Conservation (phyloP, 192 early-diverging fungal species). For the Podila epicladia region DNA sequence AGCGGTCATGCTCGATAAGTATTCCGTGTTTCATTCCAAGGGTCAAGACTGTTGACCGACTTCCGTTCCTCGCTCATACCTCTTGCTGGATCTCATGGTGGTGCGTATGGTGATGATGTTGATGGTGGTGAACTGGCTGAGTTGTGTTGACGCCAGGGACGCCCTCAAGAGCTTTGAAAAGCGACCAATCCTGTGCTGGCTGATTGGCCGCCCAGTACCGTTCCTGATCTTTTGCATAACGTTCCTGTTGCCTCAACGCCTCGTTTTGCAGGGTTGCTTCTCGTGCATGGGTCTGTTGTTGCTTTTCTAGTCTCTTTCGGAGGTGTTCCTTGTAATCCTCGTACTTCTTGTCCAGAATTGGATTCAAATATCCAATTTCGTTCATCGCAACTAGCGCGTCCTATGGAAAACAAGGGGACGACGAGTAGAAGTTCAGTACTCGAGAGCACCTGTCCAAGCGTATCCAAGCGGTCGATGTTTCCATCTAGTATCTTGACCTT, state of each 20-base stretch:
- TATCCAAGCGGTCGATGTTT: not conserved
- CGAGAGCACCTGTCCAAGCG: not conserved
- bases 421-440: too few relatives aligned
- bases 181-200: conserved; percentile 17
- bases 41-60: too few relatives aligned
- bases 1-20: too few relatives aligned
- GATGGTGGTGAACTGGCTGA: conserved; percentile 1
- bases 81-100: not conserved
- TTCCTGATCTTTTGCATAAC: conserved; percentile 10
- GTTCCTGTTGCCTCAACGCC: conserved; percentile 3
- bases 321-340: conserved; percentile 55
- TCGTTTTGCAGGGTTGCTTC: conserved; percentile 14
- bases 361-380: conserved; percentile 65
- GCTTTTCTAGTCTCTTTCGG: conserved; percentile 42
- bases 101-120: conserved; percentile 7
- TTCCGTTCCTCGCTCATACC: not conserved
- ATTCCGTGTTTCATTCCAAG: too few relatives aligned
- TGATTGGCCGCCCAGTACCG: conserved; percentile 7
- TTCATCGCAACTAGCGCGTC: conserved; percentile 64
- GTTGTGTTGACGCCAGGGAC: conserved; percentile 36
- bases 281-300: conserved; percentile 14
- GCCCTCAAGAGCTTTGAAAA: conserved; percentile 48
- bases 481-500: not conserved
- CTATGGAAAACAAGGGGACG: conserved; percentile 5
- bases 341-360: conserved; percentile 62